Evolutionary conservation across 768 basidiomycete species (phyloP).

Genomic region (Trametes meyenii): DNA sequence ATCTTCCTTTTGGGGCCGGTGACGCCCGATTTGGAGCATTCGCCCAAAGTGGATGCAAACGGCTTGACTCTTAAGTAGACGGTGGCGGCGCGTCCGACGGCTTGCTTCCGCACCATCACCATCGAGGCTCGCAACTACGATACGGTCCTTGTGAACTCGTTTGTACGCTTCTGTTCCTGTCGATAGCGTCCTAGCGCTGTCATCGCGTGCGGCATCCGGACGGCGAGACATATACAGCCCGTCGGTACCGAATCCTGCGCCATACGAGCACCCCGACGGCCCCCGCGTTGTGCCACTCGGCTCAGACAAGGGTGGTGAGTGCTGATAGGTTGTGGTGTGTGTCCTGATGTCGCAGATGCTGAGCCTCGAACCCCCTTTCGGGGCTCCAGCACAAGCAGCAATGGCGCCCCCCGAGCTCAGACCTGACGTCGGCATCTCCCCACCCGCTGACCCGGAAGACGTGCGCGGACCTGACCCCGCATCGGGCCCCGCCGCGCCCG

Average conservation of each 20-base stretch:
- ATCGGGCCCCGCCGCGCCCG: not conserved
- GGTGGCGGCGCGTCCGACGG: too few relatives aligned
- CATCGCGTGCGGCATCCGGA: not conserved
- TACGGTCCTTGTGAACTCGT: too few relatives aligned
- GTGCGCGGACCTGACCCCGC: too few relatives aligned
- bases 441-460: not conserved
- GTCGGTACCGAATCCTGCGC: not conserved
- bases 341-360: not conserved
- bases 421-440: slow-evolving; percentile 4
- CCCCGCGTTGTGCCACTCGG: slow-evolving; percentile 3
- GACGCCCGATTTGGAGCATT: not conserved
- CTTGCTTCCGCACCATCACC: too few relatives aligned
- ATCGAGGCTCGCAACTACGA: too few relatives aligned
- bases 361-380: not conserved
- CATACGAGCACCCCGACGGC: not conserved
- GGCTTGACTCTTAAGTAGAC: too few relatives aligned
- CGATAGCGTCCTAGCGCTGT: too few relatives aligned
- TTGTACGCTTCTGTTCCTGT: too few relatives aligned
- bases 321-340: not conserved
- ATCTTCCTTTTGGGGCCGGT: not conserved
- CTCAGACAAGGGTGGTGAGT: slow-evolving; percentile 9
- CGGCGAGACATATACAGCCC: not conserved
- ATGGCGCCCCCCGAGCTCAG: slow-evolving; percentile 12
- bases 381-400: not conserved
- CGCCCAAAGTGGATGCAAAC: not conserved